Evolutionary conservation across 805 yeast genomes (phyloP).

Genomic region (Yarrowia divulgata): DNA sequence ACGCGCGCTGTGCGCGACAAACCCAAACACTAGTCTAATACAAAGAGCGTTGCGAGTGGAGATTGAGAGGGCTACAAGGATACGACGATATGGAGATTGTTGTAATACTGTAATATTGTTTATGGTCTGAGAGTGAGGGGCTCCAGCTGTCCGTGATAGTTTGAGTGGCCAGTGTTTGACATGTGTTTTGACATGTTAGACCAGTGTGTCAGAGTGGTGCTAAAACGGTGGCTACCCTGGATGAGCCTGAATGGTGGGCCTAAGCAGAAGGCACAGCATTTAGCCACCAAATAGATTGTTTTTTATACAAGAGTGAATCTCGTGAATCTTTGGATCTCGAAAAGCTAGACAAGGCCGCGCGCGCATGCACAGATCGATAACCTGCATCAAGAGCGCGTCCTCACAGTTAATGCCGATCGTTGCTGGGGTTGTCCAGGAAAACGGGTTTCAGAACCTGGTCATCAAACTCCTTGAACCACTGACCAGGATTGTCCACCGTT

Average conservation of each 20-base stretch:
- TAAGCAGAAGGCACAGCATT: too few relatives aligned
- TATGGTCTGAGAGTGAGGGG: not conserved
- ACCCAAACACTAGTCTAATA: not conserved
- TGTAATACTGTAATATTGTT: not conserved
- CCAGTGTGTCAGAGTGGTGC: too few relatives aligned
- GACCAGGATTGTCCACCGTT: constrained; percentile 72
- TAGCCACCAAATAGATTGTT: not conserved
- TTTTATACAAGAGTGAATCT: not conserved
- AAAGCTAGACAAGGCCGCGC: not conserved
- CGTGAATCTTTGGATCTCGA: not conserved
- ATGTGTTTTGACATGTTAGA: too few relatives aligned
- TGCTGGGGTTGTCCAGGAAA: constrained; percentile 62
- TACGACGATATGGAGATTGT: not conserved
- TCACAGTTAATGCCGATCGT: constrained; percentile 23
- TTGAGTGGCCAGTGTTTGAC: too few relatives aligned
- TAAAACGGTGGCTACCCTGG: too few relatives aligned
- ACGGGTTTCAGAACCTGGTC: constrained; percentile 94
- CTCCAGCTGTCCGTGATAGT: too few relatives aligned
- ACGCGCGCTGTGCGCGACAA: constrained; percentile 27
- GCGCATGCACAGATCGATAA: constrained; percentile 9
- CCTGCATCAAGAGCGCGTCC: constrained; percentile 10
- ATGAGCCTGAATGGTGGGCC: too few relatives aligned
- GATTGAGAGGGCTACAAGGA: not conserved
- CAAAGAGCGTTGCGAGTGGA: not conserved
- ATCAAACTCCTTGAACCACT: constrained; percentile 93